These are phyloP conservation scores for Metarhizium album DNA, from an alignment of 2,329 filamentous ascomycete species.

Conservation along the genomic window DNA sequence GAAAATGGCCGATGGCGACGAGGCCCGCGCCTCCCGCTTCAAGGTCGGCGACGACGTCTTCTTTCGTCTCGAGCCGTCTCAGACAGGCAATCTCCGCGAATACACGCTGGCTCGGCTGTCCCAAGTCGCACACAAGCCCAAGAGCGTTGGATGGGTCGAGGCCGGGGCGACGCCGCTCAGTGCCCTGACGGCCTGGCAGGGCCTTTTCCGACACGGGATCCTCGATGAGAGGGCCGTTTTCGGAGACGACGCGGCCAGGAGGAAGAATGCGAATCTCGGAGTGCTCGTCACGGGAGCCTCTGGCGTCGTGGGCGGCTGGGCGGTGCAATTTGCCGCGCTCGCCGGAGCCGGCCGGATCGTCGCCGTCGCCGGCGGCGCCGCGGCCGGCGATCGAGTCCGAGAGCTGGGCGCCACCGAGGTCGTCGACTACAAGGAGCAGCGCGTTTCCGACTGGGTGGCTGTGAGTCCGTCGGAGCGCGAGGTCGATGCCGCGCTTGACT, in stretches of 20 bases:
- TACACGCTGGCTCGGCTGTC: conserved; percentile 18
- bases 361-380: conserved; percentile 17
- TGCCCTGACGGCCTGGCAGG: conserved; percentile 28
- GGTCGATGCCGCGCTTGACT: conserved; percentile 23
- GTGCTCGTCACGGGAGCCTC: conserved; percentile 26
- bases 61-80: conserved; percentile 14
- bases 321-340: conserved; percentile 23
- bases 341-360: conserved; percentile 23
- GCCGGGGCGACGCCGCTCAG: conserved; percentile 26
- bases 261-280: conserved; percentile 15
- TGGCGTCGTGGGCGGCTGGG: conserved; percentile 27
- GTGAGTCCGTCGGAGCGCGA: conserved; percentile 14
- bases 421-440: conserved; percentile 21
- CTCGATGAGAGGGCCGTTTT: conserved; percentile 16
- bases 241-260: background rate
- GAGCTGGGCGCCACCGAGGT: conserved; percentile 23
- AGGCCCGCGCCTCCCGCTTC: conserved; percentile 15
- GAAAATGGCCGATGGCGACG: conserved; percentile 9
- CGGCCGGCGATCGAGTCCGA: conserved; percentile 17
- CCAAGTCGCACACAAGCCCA: conserved; percentile 23
- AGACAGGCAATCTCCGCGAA: conserved; percentile 18
- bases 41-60: conserved; percentile 21
- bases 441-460: conserved; percentile 18
- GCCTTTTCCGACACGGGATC: conserved; percentile 22
- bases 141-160: conserved; percentile 18